phyloP scores from a whole-genome alignment of 768 basidiomycete genomes.

The Termitomyces bulborhizus region DNA sequence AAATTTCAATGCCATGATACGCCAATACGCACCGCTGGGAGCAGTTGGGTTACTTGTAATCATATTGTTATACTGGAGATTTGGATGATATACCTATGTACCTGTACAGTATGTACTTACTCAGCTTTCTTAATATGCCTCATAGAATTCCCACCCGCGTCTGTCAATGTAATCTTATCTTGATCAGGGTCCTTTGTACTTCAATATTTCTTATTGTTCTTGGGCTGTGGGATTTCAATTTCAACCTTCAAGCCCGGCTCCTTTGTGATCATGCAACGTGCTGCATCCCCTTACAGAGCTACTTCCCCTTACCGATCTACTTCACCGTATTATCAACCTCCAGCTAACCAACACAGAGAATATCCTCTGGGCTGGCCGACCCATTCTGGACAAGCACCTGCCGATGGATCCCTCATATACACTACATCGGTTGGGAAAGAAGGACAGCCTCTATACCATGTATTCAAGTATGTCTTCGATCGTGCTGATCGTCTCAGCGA shows the following conservation, averaged over 20 bases:
- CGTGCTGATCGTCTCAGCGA: slow-evolving; percentile 6
- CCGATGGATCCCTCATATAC: slow-evolving; percentile 63
- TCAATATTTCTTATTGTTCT: neutral
- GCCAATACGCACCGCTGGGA: slow-evolving; percentile 92
- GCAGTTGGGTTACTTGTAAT: slow-evolving; percentile 77
- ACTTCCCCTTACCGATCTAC: slow-evolving; percentile 26
- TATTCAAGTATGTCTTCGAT: slow-evolving; percentile 55
- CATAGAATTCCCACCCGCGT: slow-evolving; percentile 1
- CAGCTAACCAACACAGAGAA: slow-evolving; percentile 8
- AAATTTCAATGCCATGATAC: slow-evolving; percentile 88
- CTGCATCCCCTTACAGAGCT: slow-evolving; percentile 23
- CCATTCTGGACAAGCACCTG: slow-evolving; percentile 36
- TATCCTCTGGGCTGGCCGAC: slow-evolving; percentile 1
- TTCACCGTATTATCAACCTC: slow-evolving; percentile 21
- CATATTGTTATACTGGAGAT: slow-evolving; percentile 75
- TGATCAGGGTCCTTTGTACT: slow-evolving; percentile 4
- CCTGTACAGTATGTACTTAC: neutral
- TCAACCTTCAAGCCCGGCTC: no score
- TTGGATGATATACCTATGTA: slow-evolving; percentile 36
- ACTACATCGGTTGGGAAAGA: slow-evolving; percentile 59
- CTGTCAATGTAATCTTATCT: slow-evolving; percentile 11
- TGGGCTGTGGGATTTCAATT: neutral
- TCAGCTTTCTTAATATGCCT: slow-evolving; percentile 7
- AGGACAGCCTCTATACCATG: slow-evolving; percentile 61
- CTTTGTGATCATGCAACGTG: slow-evolving; percentile 8